phyloP scores from a whole-genome alignment of 768 basidiomycete genomes.

The Panaeolus cyanescens region DNA sequence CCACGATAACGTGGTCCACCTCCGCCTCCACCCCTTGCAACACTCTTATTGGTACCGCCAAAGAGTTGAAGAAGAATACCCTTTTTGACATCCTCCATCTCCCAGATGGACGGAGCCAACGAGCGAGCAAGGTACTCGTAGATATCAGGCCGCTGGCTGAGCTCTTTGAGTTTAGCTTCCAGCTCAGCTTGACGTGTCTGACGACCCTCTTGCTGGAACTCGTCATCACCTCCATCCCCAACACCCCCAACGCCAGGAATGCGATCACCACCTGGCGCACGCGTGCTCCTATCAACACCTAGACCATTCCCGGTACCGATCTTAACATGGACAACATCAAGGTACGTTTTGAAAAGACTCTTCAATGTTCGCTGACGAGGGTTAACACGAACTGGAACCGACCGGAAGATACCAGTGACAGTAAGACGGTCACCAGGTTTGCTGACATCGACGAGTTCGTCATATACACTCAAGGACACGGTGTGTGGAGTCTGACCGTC shows the following conservation, averaged over 20 bases:
- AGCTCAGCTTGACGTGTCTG: conserved; percentile 65
- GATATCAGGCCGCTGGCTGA: conserved; percentile 76
- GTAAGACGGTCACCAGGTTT: conserved; percentile 94
- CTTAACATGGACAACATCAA: conserved; percentile 93
- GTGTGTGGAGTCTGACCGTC: conserved; percentile 99
- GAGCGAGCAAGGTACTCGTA: conserved; percentile 85
- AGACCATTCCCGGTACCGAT: conserved; percentile 72
- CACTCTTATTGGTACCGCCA: conserved; percentile 97
- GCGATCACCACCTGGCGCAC: conserved; percentile 68
- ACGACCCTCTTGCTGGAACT: conserved; percentile 34
- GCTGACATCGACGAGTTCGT: conserved; percentile 94
- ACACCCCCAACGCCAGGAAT: conserved; percentile 73
- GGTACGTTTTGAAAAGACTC: conserved; percentile 95
- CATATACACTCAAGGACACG: conserved; percentile 95
- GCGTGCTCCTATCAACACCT: conserved; percentile 78
- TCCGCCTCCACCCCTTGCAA: conserved; percentile 89
- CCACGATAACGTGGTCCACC: conserved; percentile 97
- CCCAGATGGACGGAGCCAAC: conserved; percentile 94
- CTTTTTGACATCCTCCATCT: conserved; percentile 99
- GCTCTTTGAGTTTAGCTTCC: conserved; percentile 73
- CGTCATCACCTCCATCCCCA: conserved; percentile 60
- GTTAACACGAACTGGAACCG: conserved; percentile 94
- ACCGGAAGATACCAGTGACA: conserved; percentile 93
- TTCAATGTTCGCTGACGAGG: conserved; percentile 90
- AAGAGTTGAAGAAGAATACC: conserved; percentile 95